phyloP scores from a whole-genome alignment of 768 basidiomycete species.

The Panus rudis region DNA sequence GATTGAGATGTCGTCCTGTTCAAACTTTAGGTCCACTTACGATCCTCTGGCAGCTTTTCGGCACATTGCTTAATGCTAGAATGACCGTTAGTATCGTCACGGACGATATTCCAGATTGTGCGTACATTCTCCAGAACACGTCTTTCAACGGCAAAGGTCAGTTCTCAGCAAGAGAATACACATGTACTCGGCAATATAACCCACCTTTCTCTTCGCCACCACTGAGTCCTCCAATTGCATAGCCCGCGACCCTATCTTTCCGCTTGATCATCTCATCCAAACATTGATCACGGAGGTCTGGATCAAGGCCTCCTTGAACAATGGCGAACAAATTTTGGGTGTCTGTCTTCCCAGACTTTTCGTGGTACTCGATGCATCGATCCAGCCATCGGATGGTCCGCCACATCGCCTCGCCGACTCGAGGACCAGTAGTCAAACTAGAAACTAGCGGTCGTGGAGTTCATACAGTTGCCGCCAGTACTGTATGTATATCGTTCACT shows the following conservation, averaged over 20 bases:
- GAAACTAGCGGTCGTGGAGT: slow-evolving; percentile 45
- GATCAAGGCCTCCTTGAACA: slow-evolving; percentile 81
- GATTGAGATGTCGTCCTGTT: too few species aligned
- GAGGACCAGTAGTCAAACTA: slow-evolving; percentile 71
- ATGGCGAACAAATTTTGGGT: slow-evolving; percentile 88
- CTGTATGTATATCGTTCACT: slow-evolving; percentile 19
- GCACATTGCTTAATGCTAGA: slow-evolving; percentile 79
- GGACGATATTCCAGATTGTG: slow-evolving; percentile 7
- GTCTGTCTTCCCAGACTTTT: slow-evolving; percentile 53
- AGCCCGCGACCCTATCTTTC: slow-evolving; percentile 74
- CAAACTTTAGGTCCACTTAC: slow-evolving; percentile 34
- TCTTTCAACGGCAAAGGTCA: slow-evolving; percentile 35
- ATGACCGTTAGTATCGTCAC: background rate
- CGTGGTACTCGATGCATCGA: slow-evolving; percentile 74
- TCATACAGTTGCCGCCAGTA: slow-evolving; percentile 1
- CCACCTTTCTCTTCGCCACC: slow-evolving; percentile 89
- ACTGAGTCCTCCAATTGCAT: slow-evolving; percentile 85
- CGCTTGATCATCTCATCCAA: slow-evolving; percentile 77
- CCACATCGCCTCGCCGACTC: slow-evolving; percentile 85
- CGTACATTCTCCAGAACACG: slow-evolving; percentile 80
- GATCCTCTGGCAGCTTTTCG: slow-evolving; percentile 68
- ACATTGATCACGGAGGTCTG: slow-evolving; percentile 64
- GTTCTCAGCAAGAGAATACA: background rate
- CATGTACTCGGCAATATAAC: slow-evolving; percentile 2
- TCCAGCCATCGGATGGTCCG: slow-evolving; percentile 88